These are phyloP conservation scores for Fusarium sp. DNA, from an alignment of 2,329 filamentous ascomycete species.

Conservation along the genomic window DNA sequence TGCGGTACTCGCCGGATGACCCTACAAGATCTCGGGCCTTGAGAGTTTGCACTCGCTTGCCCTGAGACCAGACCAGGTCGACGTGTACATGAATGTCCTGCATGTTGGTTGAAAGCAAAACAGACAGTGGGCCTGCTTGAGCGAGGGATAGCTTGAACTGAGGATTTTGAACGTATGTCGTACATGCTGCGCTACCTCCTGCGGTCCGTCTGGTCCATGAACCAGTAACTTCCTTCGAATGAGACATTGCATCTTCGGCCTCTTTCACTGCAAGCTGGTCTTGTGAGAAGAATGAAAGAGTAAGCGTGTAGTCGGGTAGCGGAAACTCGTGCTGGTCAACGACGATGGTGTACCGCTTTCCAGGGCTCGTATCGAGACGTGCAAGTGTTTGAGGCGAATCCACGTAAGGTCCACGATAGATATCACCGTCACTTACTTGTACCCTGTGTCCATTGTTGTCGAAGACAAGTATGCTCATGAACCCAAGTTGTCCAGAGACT, in stretches of 20 bases:
- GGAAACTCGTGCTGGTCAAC: conserved; percentile 85
- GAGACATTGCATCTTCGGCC: conserved; percentile 72
- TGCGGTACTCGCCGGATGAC: conserved; percentile 90
- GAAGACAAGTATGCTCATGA: conserved; percentile 90
- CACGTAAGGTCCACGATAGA: conserved; percentile 87
- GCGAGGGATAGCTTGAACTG: conserved; percentile 80
- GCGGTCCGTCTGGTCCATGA: conserved; percentile 85
- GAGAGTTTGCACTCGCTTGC: conserved; percentile 78
- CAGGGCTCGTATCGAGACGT: conserved; percentile 66
- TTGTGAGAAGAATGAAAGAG: conserved; percentile 85
- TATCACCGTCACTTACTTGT: conserved; percentile 78
- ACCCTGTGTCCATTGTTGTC: conserved; percentile 79
- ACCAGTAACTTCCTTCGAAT: conserved; percentile 71
- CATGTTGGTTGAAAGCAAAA: conserved; percentile 79
- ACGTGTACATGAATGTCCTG: conserved; percentile 84
- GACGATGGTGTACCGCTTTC: conserved; percentile 71
- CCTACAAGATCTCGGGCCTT: conserved; percentile 83
- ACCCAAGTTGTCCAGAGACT: conserved; percentile 75
- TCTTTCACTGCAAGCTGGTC: conserved; percentile 71
- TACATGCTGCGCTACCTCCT: conserved; percentile 85
- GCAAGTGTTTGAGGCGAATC: conserved; percentile 94
- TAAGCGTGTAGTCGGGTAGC: conserved; percentile 83
- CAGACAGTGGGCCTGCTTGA: conserved; percentile 72
- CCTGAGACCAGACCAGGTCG: conserved; percentile 84
- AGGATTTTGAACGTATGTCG: conserved; percentile 87